Evolutionary conservation across 148 eudicot genomes (phyloP).

Genomic region (Diospyros lotus): DNA sequence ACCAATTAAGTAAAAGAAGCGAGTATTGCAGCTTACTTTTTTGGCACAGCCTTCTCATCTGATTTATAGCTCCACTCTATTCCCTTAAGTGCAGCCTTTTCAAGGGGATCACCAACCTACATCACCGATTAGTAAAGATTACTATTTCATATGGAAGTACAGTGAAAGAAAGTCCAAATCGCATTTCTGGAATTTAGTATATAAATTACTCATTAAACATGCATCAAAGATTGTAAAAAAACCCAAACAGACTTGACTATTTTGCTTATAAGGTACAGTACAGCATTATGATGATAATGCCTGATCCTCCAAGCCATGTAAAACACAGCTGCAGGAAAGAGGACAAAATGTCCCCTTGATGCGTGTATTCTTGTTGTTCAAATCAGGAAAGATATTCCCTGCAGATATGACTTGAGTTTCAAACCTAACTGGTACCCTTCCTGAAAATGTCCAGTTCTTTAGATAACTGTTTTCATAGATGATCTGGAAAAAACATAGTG

Average conservation of each 20-base stretch:
- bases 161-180: neutral
- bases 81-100: conserved; percentile 95
- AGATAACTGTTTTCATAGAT: neutral
- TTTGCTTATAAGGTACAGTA: too few relatives aligned
- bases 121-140: conserved; percentile 3
- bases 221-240: neutral
- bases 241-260: neutral
- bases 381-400: neutral
- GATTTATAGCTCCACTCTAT: conserved; percentile 95
- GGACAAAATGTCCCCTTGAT: too few relatives aligned
- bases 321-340: too few relatives aligned
- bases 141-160: neutral
- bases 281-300: too few relatives aligned
- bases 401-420: neutral
- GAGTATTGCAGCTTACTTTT: conserved; percentile 54
- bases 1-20: neutral
- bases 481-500: too few relatives aligned
- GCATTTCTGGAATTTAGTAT: neutral
- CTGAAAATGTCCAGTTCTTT: neutral
- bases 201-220: neutral
- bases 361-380: neutral
- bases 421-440: neutral
- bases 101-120: conserved; percentile 99
- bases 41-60: conserved; percentile 97
- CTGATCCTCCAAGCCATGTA: neutral